These are phyloP conservation scores for Xylaria sp. DNA, from an alignment of 495 filamentous ascomycete species.

Conservation along the genomic window DNA sequence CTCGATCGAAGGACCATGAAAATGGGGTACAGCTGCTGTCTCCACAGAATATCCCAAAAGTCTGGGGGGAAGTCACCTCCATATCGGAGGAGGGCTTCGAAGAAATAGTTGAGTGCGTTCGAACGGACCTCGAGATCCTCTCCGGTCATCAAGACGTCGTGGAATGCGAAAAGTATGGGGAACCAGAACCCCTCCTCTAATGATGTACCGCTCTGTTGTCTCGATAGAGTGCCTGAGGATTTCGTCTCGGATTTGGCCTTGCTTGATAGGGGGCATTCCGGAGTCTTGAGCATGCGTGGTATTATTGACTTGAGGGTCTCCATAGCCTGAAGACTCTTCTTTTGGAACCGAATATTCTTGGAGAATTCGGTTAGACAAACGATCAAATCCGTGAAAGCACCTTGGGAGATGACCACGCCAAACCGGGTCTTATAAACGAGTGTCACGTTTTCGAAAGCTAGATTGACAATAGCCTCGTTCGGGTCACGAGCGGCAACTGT, in stretches of 20 bases:
- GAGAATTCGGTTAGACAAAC: constrained; percentile 98
- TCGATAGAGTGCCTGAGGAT: constrained; percentile 41
- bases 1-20: constrained; percentile 97
- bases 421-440: constrained; percentile 98
- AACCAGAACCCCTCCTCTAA: constrained; percentile 99
- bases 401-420: constrained; percentile 93
- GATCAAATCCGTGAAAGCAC: constrained; percentile 93
- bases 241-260: constrained; percentile 34
- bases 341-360: constrained; percentile 97
- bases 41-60: constrained; percentile 99
- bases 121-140: constrained; percentile 98
- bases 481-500: constrained; percentile 92
- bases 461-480: constrained; percentile 93
- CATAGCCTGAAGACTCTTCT: constrained; percentile 96
- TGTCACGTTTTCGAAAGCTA: constrained; percentile 95
- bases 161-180: constrained; percentile 95
- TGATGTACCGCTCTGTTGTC: constrained; percentile 64
- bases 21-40: constrained; percentile 94
- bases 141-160: constrained; percentile 98
- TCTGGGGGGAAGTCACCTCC: constrained; percentile 90
- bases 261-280: constrained; percentile 82
- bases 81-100: constrained; percentile 87
- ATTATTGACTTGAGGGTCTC: constrained; percentile 92
- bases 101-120: constrained; percentile 93
- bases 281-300: constrained; percentile 91